Percentiles rank a stretch among this genome's conserved stretches.
These are phyloP conservation scores for Picea abies DNA, from an alignment of 83 land plant species.

Conservation along the genomic window DNA sequence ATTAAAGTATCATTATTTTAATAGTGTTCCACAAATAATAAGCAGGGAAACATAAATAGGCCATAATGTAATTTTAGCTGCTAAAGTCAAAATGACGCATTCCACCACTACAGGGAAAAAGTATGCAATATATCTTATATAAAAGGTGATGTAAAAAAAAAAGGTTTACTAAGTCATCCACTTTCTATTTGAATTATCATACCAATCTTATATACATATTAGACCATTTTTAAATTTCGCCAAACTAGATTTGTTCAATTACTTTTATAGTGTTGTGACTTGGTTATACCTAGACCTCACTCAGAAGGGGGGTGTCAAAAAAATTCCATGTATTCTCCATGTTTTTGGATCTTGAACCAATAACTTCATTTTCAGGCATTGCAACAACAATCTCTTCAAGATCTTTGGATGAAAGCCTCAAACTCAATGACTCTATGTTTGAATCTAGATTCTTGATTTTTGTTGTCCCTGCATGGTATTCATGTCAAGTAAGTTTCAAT, in stretches of 20 bases:
- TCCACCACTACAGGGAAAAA: no score
- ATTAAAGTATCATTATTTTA: no score
- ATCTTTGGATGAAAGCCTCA: slow-evolving; percentile 26
- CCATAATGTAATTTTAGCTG: no score
- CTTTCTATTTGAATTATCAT: no score
- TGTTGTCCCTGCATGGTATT: slow-evolving; percentile 18
- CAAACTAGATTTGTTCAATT: neutral
- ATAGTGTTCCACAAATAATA: no score
- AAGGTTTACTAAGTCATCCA: no score
- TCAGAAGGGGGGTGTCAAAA: slow-evolving; percentile 18
- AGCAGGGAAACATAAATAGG: no score
- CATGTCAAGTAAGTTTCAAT: neutral
- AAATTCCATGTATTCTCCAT: slow-evolving; percentile 13
- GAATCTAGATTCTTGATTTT: slow-evolving; percentile 25
- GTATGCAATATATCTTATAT: no score
- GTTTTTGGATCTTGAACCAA: slow-evolving; percentile 19
- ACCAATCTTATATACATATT: no score
- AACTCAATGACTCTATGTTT: slow-evolving; percentile 23
- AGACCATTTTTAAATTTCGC: neutral
- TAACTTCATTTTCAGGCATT: slow-evolving; percentile 28
- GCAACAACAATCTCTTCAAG: slow-evolving; percentile 32
- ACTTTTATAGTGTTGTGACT: neutral
- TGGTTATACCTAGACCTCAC: neutral
- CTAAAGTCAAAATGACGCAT: no score
- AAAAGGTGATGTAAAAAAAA: no score